Base-by-base conservation (phyloP, 176 grass and related monocot species). In the Avena atlantica region DNA sequence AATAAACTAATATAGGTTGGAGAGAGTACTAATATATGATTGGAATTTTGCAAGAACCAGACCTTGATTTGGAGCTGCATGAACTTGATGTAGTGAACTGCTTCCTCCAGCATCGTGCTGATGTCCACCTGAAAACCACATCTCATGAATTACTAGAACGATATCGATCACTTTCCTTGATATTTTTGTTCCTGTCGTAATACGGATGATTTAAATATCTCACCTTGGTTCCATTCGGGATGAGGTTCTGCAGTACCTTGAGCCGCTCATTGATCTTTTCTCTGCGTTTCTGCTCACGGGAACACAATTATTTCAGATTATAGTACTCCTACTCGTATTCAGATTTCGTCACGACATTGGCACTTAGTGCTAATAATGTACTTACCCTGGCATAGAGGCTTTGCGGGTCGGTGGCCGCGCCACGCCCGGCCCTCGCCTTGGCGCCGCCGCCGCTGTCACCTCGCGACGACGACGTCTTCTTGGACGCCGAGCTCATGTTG, bases 221-320 rank as follows among this genome's bases (percentile, higher is more conserved):
- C 80, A 84, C 95, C 88, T 98, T 95, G 70, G 95, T 98, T 88
- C 95, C 95, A 65, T 95, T 98, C 5, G 95, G 95, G 7, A 98
- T 81, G 56, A 98, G 92, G 21, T 74, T 86, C 84, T 98, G 95
- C 80, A 95, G 80, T 70, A 90, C 85, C 78, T 74, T 98, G 16
- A 98, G 80, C 70, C 95, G 92, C 74, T 98, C 95, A 53, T 98
- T 98, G 81, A 98, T 98, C 42, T 90, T 84, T 17, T 98, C 93
- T 87, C 95, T 95, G 78, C 95, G 93, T 87, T 95, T 98, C 95
- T 98, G 93, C 66, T 67, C 60, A 87, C 10, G 63, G 74, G 19
- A 70, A 21, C 13, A 86, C 6, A 8, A 40, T 20, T 34, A 20
- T 4, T 74, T 89, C 67, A 90, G 84, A 90, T 45, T 57, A 68